phyloP scores from a whole-genome alignment of 2,329 filamentous ascomycete genomes.

The Passalora sequoiae region DNA sequence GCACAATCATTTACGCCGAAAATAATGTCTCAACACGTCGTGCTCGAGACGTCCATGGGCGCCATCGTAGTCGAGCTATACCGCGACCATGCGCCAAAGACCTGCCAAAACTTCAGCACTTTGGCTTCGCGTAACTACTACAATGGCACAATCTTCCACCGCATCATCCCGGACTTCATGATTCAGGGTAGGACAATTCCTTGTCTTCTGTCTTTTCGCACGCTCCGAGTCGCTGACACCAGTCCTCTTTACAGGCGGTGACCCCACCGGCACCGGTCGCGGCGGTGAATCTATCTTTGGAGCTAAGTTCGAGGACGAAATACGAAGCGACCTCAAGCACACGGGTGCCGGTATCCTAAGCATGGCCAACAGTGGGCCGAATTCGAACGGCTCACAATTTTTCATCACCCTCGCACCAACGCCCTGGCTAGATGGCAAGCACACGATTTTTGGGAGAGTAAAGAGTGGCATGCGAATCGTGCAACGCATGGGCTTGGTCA shows the following conservation, averaged over 20 bases:
- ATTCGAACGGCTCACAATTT: slow-evolving; percentile 94
- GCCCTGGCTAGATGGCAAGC: slow-evolving; percentile 94
- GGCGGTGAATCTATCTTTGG: slow-evolving; percentile 88
- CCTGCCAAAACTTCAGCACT: slow-evolving; percentile 62
- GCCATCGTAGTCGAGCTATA: slow-evolving; percentile 85
- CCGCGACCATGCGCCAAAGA: slow-evolving; percentile 72
- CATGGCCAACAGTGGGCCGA: slow-evolving; percentile 92
- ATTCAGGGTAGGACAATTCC: slow-evolving; percentile 52
- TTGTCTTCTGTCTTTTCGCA: not conserved
- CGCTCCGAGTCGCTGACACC: no score
- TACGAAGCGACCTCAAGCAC: slow-evolving; percentile 71
- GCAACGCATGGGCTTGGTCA: slow-evolving; percentile 80
- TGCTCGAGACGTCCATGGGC: slow-evolving; percentile 84
- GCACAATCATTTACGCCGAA: not conserved
- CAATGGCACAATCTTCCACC: slow-evolving; percentile 78
- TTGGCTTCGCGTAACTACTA: slow-evolving; percentile 83
- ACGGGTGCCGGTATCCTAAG: slow-evolving; percentile 86
- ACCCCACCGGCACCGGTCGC: slow-evolving; percentile 87
- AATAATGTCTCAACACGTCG: slow-evolving; percentile 69
- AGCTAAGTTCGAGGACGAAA: slow-evolving; percentile 91
- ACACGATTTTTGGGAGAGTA: slow-evolving; percentile 92
- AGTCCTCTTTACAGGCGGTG: slow-evolving; percentile 46
- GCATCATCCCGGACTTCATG: slow-evolving; percentile 96
- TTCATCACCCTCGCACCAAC: slow-evolving; percentile 92
- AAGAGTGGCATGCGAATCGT: slow-evolving; percentile 78